Conservation (phyloP, 2,329 filamentous ascomycete species). For the Fragosphaeria purpurea region DNA sequence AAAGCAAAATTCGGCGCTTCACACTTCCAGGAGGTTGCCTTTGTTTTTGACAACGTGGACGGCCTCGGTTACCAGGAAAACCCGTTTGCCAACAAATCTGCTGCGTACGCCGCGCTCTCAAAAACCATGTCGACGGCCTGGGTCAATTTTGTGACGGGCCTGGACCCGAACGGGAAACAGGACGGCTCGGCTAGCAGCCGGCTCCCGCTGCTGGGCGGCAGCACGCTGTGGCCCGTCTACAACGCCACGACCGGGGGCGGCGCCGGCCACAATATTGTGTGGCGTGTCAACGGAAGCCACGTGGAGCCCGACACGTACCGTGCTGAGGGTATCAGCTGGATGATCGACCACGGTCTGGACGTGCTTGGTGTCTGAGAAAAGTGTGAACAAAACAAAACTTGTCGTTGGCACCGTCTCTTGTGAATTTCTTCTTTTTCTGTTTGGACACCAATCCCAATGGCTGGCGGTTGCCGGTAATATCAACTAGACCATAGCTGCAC, state of each 20-base stretch:
- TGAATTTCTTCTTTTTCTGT: no score
- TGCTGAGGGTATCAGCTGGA: conserved; percentile 8
- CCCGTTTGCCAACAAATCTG: conserved; percentile 30
- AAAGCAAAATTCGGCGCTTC: conserved; percentile 5
- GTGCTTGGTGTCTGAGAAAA: conserved; percentile 5
- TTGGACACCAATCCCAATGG: no score
- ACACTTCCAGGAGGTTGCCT: conserved; percentile 40
- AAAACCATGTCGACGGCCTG: conserved; percentile 8
- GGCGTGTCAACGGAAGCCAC: not conserved
- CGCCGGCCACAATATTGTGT: conserved; percentile 12
- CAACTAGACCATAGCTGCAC: no score
- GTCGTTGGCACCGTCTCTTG: no score
- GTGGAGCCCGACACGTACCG: conserved; percentile 7
- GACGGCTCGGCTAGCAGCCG: not conserved
- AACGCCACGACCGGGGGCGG: conserved; percentile 13
- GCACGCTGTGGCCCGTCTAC: conserved; percentile 12
- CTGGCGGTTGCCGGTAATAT: no score
- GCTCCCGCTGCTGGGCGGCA: not conserved
- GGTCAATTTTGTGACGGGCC: conserved; percentile 7
- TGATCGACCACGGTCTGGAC: conserved; percentile 8
- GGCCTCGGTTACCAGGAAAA: conserved; percentile 33
- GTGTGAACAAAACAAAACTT: no score
- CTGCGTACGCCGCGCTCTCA: conserved; percentile 28
- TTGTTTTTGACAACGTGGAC: conserved; percentile 42
- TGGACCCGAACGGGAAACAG: conserved; percentile 4